Base-by-base conservation (phyloP, 371 early-diverging fungal species). In the Mucor racemosus region DNA sequence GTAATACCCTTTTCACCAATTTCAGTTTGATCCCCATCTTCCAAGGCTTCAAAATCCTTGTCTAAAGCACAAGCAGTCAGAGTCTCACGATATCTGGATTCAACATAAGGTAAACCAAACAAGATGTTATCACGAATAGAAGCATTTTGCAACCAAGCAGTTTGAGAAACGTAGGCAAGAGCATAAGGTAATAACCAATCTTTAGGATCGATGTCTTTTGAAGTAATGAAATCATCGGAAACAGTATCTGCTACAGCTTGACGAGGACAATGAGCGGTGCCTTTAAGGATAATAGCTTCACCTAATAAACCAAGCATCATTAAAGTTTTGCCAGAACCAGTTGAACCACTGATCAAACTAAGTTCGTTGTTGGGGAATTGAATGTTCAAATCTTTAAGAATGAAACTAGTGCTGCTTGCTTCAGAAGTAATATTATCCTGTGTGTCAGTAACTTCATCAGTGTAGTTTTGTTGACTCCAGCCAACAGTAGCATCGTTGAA, bases 11-110 rank as follows among this genome's bases (percentile, higher is more conserved):
- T 89, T 75, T 96, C 97, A 19, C 97, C 98, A 66, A 97, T 90
- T 79, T 96, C 94, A 0, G 98, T 98, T 76, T 81, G 58, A 72
- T 98, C 98, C 39, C 96, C 97, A 60, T 90, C 88, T 35, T 88
- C 86, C 9, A 99, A 74, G 58, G 73, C 72, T 1, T 69, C 69
- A 8, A 87, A 55, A 50, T 87, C 87, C 13, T 80, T 80, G 9
- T 67, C 69, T 21, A 87, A 68, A 42, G 86, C 82, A 34, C 90
- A 85, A 5, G 90, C 84, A 36, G 85, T 80, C 7, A 94, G 79
- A 1, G 92, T 91, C 2, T 77, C 84, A 26, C 77, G 60, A 40
- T 88, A 88, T 15, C 81, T 77, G 11, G 76, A 74, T 38, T 76
- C 74, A 17, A 83, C 68, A 60, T 68, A 81, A 39, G 65, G 87